Evolutionary conservation across 2,329 filamentous ascomycete species (phyloP), one percentile per base, ranked within the genome.

Genomic region (Bipolaris sorokiniana): DNA sequence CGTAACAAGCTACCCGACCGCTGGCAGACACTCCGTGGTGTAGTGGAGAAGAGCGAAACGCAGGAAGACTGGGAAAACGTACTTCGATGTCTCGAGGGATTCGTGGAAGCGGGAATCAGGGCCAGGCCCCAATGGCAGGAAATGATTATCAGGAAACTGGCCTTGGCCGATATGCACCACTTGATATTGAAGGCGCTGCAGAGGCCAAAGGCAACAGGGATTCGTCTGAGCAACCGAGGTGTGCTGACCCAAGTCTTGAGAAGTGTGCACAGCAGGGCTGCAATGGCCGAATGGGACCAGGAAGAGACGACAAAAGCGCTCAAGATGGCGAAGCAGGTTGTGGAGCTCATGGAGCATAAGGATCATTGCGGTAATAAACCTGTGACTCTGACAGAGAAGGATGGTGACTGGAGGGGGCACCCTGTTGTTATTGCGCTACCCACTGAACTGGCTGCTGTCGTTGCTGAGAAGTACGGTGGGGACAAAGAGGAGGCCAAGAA

Each of bases 361-460:
- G 72, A 75, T 54, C 80, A 83, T 66, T 72, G 40, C 63, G 65
- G 9, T 63, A 63, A 42, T 26, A 9, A 37, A 16, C 18, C 31
- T 3, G 13, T 10, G 7, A 16, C 15, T 16, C 2, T 20, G 58
- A 56, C 6, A 42, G 15, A 20, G 23, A 22, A 48, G n/a, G 4
- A 70, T 73, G 50, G 68, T 53, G 53, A 70, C 23, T 61, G 58
- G 47, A 66, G 67, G 41, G 54, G 67, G 7, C 62, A 68, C 42
- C 77, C 79, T 1, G 65, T 68, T 3, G 72, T 79, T 3, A 68
- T 82, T 33, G 80, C 76, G n/a, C 57, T 77, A 26, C 76, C 78
- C 49, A 66, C 81, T 5, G 79, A 80, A 64, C 59, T 82, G 66
- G 72, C 76, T 16, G 79, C 79, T 26, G 70, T 78, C 5, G 67